Base-by-base conservation (phyloP, 2,329 filamentous ascomycete genomes). In the Paecilomyces formosus region DNA sequence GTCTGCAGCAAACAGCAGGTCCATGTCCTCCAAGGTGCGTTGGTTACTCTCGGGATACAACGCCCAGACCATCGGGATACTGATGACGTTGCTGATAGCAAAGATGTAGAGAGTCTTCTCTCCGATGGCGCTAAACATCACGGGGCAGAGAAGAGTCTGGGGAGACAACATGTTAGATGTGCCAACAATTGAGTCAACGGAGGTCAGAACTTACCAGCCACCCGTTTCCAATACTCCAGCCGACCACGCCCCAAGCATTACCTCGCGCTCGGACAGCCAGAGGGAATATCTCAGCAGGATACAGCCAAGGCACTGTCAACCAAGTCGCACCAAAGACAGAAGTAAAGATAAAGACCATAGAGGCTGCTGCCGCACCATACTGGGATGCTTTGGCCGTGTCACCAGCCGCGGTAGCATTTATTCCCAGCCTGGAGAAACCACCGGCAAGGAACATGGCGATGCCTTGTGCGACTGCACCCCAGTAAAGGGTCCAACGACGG, bases 21-120 rank as follows among this genome's bases (percentile, higher is more conserved):
- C 85, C 78, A 91, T 90, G 66, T 90, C 88, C 66, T 91, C 88
- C 0, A 91, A 76, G 0, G 87, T 90, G 0, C 88, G 81, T 69
- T 89, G 85, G 66, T 87, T 89, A 2, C 85, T 88, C 68, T 91
- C 88, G 0, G 88, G 88, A 58, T 90, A 91, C 0, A 92, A 66
- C 0, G 86, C 85, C 85, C 86, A 92, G 0, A 90, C 85, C 73
- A 89, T 83, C 0, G 86, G 82, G 3, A 91, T 86, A 1, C 82
- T 81, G 30, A 88, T 70, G 8, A 85, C 72, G 66, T 90, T 91
- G 67, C 81, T 83, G 3, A 81, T 85, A 1, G 82, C 88, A 64
- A 91, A 92, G 55, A 92, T 85, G 68, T 90, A 88, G 0, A 90
- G 77, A 0, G 87, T 90, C 66, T 88, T 89, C 62, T 89, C 86